Evolutionary conservation across 495 filamentous ascomycete species (phyloP).

Genomic region (Penicillium manginii): DNA sequence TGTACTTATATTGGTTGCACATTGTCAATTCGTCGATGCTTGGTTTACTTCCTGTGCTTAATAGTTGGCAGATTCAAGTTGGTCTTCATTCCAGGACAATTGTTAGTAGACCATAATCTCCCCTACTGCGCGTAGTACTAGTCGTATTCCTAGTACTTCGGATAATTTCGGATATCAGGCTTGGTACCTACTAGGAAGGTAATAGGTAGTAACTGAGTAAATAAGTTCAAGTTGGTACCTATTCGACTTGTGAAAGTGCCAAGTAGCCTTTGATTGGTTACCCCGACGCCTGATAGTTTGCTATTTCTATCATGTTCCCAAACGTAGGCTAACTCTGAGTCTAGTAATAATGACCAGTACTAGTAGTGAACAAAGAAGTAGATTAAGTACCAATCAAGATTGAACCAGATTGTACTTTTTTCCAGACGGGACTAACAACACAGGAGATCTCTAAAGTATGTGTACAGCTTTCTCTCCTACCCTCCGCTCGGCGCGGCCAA

Average conservation of each 20-base stretch:
- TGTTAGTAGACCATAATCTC: neutral
- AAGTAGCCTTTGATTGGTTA: no score
- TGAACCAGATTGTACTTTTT: conserved; percentile 25
- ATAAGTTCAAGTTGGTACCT: no score
- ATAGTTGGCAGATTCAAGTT: no score
- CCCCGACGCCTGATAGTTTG: no score
- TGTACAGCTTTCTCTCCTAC: conserved; percentile 54
- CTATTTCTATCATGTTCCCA: neutral
- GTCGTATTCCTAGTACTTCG: no score
- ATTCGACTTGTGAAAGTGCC: no score
- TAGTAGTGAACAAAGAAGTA: conserved; percentile 27
- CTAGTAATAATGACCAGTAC: neutral
- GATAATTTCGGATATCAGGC: no score
- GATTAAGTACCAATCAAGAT: conserved; percentile 33
- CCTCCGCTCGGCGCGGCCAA: conserved; percentile 28
- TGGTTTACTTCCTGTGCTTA: neutral
- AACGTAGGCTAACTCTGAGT: neutral
- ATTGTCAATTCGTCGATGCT: conserved; percentile 20
- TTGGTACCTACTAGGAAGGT: no score
- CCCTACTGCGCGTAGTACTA: no score
- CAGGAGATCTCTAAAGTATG: conserved; percentile 50
- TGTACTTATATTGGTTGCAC: conserved; percentile 41
- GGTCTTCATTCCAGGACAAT: no score
- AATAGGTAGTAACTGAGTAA: no score
- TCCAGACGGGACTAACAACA: conserved; percentile 37